phyloP scores from a whole-genome alignment of 1,284 basidiomycete genomes.

The Ganoderma multipileum region DNA sequence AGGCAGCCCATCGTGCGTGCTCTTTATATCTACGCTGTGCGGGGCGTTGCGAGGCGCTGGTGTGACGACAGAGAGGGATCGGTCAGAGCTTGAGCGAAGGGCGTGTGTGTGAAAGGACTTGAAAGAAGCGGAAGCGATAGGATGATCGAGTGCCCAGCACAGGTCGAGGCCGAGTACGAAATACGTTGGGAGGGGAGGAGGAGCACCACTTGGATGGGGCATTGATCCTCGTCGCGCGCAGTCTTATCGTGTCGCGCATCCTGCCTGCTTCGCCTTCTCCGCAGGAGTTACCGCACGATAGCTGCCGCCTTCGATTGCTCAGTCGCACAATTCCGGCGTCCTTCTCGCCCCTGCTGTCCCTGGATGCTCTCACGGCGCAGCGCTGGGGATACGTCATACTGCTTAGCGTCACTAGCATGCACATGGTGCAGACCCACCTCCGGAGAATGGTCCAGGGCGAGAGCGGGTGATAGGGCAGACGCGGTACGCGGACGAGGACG shows the following conservation, averaged over 20 bases:
- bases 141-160: constrained; percentile 1
- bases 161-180: not conserved
- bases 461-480: not conserved
- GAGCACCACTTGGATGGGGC: not conserved
- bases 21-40: not conserved
- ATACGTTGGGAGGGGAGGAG: not conserved
- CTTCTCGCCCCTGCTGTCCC: not conserved
- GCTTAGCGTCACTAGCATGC: not conserved
- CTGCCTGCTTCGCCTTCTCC: not conserved
- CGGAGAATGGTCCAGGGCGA: not conserved
- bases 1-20: constrained; percentile 26
- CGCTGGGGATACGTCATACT: not conserved
- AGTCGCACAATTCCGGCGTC: constrained; percentile 12
- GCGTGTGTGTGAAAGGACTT: not conserved
- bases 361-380: not conserved
- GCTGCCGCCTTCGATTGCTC: constrained; percentile 19
- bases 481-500: constrained; percentile 7
- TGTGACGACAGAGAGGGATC: not conserved
- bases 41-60: not conserved
- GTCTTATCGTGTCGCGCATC: constrained; percentile 10
- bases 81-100: not conserved
- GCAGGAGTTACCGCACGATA: not conserved
- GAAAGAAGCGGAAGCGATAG: not conserved
- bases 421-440: not conserved
- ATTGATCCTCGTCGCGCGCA: not conserved